Evolutionary conservation across 1,139 yeast species (phyloP), one percentile per base, ranked within the genome.

Genomic region (Meyerozyma sp.): DNA sequence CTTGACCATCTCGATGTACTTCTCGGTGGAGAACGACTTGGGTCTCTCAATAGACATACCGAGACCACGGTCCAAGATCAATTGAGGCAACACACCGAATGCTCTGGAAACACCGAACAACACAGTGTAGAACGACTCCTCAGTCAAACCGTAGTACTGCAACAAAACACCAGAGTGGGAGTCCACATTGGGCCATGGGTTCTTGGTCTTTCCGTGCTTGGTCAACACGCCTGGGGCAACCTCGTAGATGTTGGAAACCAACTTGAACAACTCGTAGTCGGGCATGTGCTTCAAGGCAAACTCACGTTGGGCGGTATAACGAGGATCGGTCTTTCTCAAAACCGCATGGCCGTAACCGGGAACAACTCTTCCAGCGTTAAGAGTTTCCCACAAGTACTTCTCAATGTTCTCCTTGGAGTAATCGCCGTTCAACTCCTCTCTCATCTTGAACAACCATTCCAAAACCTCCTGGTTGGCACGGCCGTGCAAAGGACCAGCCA

Each of bases 261-360:
- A 81, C 74, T 85, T 82, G 82, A 89, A 90, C 71, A 85, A 73
- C 62, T 87, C 96, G 72, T 88, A 87, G 72, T 91, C 91, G 68
- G 97, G 96, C 91, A 93, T 83, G 78, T 91, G 96, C 79, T 89
- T 87, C 66, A 86, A 81, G 53, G 97, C 98, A 65, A 90, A 91
- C 70, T 86, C 94, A 79, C 96, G 86, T 72, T 90, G 96, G 59
- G 98, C 98, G 49, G 89, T 88, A 79, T 88, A 91, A 73, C 98
- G 83, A 62, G 98, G 98, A 70, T 91, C 98, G 39, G 97, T 88
- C 82, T 86, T 87, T 77, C 98, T 85, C 68, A 89, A 79, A 52
- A 89, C 96, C 50, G 96, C 97, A 67, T 89, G 97, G 61, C 97
- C 97, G 69, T 91, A 91, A 67, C 98, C 98, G 62, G 98, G 98